These are phyloP conservation scores for Heritiera fomes DNA, from an alignment of 345 rosid genomes.

Conservation along the genomic window DNA sequence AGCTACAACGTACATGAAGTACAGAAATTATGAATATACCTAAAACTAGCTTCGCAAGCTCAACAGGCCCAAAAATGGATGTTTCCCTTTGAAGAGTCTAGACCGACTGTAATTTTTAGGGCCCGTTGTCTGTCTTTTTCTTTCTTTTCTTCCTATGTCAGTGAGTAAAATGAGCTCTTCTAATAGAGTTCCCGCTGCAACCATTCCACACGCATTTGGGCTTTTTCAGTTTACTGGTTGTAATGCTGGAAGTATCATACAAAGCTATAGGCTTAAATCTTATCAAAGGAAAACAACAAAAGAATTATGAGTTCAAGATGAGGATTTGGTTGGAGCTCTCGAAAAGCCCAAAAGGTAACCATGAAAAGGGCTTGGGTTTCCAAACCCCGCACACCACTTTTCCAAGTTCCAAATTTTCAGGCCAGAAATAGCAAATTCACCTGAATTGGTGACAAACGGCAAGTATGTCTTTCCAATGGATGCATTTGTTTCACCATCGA, in stretches of 20 bases:
- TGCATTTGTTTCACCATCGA: background rate
- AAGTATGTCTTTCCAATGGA: background rate
- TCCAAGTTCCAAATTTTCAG: background rate
- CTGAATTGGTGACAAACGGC: background rate
- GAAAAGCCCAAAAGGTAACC: background rate
- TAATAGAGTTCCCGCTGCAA: background rate
- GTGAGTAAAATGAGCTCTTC: too few relatives aligned
- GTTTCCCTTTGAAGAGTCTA: too few relatives aligned
- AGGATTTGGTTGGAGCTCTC: background rate
- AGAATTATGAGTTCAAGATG: background rate
- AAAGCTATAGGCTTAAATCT: background rate
- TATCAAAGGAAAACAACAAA: background rate
- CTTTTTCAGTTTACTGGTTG: background rate
- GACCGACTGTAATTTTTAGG: too few relatives aligned
- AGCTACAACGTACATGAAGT: too few relatives aligned
- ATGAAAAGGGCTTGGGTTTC: background rate
- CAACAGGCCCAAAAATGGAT: too few relatives aligned
- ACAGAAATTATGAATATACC: too few relatives aligned
- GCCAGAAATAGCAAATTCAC: background rate
- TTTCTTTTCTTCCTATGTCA: too few relatives aligned
- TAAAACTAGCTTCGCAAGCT: too few relatives aligned
- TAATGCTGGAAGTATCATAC: background rate
- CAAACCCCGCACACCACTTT: background rate
- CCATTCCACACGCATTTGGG: background rate
- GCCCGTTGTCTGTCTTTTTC: too few relatives aligned